Evolutionary conservation across 306 rosid genomes (phyloP).

Genomic region (Cucumis cinereus): DNA sequence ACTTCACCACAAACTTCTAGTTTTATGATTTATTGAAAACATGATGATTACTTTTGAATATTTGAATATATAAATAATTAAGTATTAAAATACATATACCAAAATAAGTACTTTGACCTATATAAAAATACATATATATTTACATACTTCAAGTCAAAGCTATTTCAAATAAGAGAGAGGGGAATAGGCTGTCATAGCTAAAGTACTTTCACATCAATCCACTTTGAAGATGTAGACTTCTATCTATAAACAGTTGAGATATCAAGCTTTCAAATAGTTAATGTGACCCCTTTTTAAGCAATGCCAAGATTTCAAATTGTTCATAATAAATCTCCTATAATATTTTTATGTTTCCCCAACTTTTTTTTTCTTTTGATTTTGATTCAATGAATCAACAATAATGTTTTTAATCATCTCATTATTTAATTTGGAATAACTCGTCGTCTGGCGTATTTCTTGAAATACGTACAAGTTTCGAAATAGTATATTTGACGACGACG

Average conservation of each 20-base stretch:
- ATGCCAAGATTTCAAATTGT: background rate
- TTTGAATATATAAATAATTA: too few species aligned
- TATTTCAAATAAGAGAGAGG: background rate
- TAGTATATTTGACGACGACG: too few species aligned
- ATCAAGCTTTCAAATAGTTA: constrained; percentile 1
- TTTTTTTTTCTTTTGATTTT: background rate
- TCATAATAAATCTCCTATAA: background rate
- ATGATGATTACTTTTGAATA: too few species aligned
- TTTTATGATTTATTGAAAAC: too few species aligned
- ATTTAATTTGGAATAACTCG: background rate
- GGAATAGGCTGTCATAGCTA: background rate
- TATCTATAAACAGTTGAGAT: background rate
- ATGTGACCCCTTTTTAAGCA: constrained; percentile 5
- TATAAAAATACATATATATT: too few species aligned
- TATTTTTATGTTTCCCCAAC: background rate
- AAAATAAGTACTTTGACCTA: too few species aligned
- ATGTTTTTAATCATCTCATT: background rate
- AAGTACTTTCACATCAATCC: constrained; percentile 1
- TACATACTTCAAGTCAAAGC: background rate
- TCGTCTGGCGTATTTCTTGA: background rate
- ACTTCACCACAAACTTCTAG: too few species aligned
- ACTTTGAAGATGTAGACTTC: background rate
- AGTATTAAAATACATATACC: too few species aligned
- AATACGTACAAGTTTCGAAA: background rate
- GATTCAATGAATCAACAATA: background rate